These are phyloP conservation scores for Galerina sulciceps DNA, from an alignment of 768 basidiomycete species.

Conservation along the genomic window DNA sequence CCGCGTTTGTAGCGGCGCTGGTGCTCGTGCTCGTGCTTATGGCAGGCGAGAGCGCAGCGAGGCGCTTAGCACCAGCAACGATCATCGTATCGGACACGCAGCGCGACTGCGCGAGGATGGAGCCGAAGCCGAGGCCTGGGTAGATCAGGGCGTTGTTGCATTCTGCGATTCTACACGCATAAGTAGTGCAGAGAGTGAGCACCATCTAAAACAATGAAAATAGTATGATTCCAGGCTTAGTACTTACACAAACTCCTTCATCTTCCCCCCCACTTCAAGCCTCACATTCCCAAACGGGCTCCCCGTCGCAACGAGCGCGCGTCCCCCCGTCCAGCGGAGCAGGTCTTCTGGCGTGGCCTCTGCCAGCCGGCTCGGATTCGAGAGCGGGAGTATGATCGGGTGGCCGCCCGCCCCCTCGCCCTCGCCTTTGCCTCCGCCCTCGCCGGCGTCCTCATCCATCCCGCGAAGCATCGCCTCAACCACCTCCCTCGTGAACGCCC, in stretches of 20 bases:
- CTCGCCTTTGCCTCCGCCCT: no score
- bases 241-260: conserved; percentile 59
- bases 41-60: conserved; percentile 78
- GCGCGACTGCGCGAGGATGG: conserved; percentile 68
- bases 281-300: conserved; percentile 81
- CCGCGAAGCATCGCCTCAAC: conserved; percentile 63
- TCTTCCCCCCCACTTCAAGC: conserved; percentile 61
- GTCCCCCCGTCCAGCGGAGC: conserved; percentile 79
- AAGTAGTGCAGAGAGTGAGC: background rate
- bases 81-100: conserved; percentile 86
- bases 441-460: conserved; percentile 47
- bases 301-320: conserved; percentile 82
- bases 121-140: conserved; percentile 84
- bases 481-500: conserved; percentile 79
- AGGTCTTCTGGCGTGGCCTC: conserved; percentile 77
- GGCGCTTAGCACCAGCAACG: conserved; percentile 74
- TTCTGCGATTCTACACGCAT: conserved; percentile 62
- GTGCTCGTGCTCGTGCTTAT: no score
- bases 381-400: conserved; percentile 85
- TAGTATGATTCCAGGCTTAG: no score
- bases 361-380: conserved; percentile 78
- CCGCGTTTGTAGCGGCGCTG: no score
- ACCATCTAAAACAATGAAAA: background rate
- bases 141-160: conserved; percentile 85
- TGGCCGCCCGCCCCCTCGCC: no score